Percentiles rank a stretch among this genome's conserved stretches.
These are phyloP conservation scores for Zea mays DNA, from an alignment of 176 grass and related monocot species.

Conservation along the genomic window Zm-B73-REFERENCE-NAM-5.0 NC_050100.1:11186001-11186500, in stretches of 20 bases:
- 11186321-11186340: slow-evolving; percentile 25
- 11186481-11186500: not conserved
- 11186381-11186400: not conserved
- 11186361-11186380: not conserved
- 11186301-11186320: slow-evolving; percentile 25
- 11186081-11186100: slow-evolving; percentile 4
- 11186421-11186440: not conserved
- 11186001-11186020: slow-evolving; percentile 94
- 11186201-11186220: slow-evolving; percentile 63
- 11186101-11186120: slow-evolving; percentile 34
- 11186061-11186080: slow-evolving; percentile 25
- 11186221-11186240: slow-evolving; percentile 72
- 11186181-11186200: slow-evolving; percentile 92
- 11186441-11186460: not conserved
- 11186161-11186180: slow-evolving; percentile 94
- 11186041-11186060: slow-evolving; percentile 87
- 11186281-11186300: slow-evolving; percentile 47
- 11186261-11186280: slow-evolving; percentile 96
- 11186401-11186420: not conserved
- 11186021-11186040: slow-evolving; percentile 98
- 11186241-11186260: slow-evolving; percentile 82
- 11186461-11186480: not conserved
- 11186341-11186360: slow-evolving; percentile 11
- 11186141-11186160: slow-evolving; percentile 99
- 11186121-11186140: slow-evolving; percentile 96